Evolutionary conservation across 257 asterid species (phyloP).

Genomic region (Jacaranda mimosifolia): DNA sequence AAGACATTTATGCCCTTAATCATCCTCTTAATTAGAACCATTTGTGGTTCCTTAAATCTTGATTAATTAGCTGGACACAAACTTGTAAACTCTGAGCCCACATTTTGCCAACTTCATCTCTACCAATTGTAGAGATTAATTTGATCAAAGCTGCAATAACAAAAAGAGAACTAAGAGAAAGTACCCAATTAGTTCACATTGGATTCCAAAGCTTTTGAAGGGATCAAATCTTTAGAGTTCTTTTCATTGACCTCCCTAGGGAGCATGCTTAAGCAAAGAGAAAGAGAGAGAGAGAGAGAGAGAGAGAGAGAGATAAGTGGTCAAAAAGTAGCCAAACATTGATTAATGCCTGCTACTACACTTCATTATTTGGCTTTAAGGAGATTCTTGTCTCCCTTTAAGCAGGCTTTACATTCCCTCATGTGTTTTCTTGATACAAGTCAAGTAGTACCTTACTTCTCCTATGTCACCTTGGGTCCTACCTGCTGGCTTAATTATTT

Average conservation of each 20-base stretch:
- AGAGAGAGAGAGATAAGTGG: slow-evolving; percentile 47
- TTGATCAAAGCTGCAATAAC: not conserved
- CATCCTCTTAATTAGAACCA: not conserved
- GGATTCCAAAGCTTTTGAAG: slow-evolving; percentile 76
- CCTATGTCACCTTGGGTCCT: slow-evolving; percentile 19
- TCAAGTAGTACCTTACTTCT: slow-evolving; percentile 13
- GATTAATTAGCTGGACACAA: not conserved
- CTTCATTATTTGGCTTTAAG: slow-evolving; percentile 84
- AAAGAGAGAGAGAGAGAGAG: slow-evolving; percentile 25
- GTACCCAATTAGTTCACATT: slow-evolving; percentile 46
- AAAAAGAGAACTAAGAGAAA: not conserved
- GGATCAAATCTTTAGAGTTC: slow-evolving; percentile 41
- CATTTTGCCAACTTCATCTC: not conserved
- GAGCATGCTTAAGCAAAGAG: slow-evolving; percentile 51
- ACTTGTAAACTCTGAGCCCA: not conserved
- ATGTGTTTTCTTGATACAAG: slow-evolving; percentile 49
- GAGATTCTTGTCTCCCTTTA: slow-evolving; percentile 85
- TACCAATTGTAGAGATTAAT: not conserved
- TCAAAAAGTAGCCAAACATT: slow-evolving; percentile 71
- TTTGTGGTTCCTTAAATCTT: not conserved
- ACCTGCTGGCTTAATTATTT: not conserved
- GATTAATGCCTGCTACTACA: slow-evolving; percentile 68
- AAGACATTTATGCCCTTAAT: not conserved
- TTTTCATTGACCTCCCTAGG: slow-evolving; percentile 65
- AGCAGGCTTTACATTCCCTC: slow-evolving; percentile 64